Evolutionary conservation across 1,284 basidiomycete genomes (phyloP), one percentile per base, ranked within the genome.

Genomic region (Athelia psychrophila): DNA sequence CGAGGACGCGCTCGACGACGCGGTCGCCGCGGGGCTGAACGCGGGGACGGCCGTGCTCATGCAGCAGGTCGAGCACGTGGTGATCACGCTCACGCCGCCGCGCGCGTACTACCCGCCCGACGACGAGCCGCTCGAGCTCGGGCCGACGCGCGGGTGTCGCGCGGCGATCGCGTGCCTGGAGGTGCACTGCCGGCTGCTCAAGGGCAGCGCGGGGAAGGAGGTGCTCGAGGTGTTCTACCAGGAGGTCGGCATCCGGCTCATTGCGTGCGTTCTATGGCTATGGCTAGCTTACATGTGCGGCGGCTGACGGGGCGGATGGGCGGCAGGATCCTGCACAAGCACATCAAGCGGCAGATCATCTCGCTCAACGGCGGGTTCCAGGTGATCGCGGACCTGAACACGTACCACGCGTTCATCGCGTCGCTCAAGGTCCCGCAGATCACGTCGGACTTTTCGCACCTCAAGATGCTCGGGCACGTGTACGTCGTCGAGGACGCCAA

Each of bases 171-270:
- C 80, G 52, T 95, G 93, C 63, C 74, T 99, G 32, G 83, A 91
- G 59, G 86, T 82, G 72, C 96, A 99, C 70, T 97, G 95, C 64
- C 86, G 87, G 59, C 77, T 98, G 48, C 73, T 99, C 44, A 89
- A 89, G 57, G 95, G 95, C 0, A 97, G 91, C 57, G 95, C 96
- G 27, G 95, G 91, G 64, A 93, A 94, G 67, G 95, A 98, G 58
- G 93, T 99, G 2, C 73, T 99, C 19, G 96, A 98, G 61, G 95
- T 99, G 1, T 98, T 99, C 69, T 93, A 98, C 66, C 91, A 96
- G 70, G 96, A 99, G 69, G 90, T 99, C 45, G 95, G 95, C 1
- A 86, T 97, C 54, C 84, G 97, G 22, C 70, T 99, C 18, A 91
- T 97, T 63, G 85, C 81, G 95, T 97, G 54, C 62, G 81, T 72